Evolutionary conservation across 495 filamentous ascomycete genomes (phyloP).

Genomic region (Hypoxylon lienhwacheense): DNA sequence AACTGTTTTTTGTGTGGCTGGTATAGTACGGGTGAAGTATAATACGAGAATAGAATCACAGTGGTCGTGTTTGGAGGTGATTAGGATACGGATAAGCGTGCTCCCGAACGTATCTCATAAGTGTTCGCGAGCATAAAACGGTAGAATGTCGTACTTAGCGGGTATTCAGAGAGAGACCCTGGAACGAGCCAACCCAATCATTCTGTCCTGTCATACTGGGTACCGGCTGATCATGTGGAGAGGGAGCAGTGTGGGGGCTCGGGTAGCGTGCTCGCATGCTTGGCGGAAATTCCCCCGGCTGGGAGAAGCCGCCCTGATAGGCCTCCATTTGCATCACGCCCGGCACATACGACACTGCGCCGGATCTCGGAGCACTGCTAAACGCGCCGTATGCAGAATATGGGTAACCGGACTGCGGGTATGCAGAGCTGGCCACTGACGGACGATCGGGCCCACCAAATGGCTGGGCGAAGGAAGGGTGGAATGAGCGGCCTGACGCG

Average conservation of each 20-base stretch:
- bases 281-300: conserved; percentile 44
- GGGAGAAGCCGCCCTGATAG: conserved; percentile 47
- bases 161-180: conserved; percentile 56
- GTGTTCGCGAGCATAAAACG: no score
- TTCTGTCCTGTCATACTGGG: conserved; percentile 41
- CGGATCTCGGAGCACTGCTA: conserved; percentile 42
- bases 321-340: conserved; percentile 49
- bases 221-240: conserved; percentile 44
- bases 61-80: no score
- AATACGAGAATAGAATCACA: conserved; percentile 40
- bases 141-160: conserved; percentile 46
- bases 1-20: no score
- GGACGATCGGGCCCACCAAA: conserved; percentile 43
- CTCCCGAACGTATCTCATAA: no score
- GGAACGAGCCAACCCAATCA: conserved; percentile 54
- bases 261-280: conserved; percentile 49
- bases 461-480: conserved; percentile 41
- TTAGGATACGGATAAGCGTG: no score
- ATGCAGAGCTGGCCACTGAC: conserved; percentile 38
- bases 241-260: conserved; percentile 38
- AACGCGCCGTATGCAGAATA: conserved; percentile 53
- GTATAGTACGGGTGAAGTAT: conserved; percentile 39
- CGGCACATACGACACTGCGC: conserved; percentile 40
- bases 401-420: conserved; percentile 41
- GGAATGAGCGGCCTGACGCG: conserved; percentile 44